Evolutionary conservation across 2,329 filamentous ascomycete genomes (phyloP).

Genomic region (Fusarium hainanense): DNA sequence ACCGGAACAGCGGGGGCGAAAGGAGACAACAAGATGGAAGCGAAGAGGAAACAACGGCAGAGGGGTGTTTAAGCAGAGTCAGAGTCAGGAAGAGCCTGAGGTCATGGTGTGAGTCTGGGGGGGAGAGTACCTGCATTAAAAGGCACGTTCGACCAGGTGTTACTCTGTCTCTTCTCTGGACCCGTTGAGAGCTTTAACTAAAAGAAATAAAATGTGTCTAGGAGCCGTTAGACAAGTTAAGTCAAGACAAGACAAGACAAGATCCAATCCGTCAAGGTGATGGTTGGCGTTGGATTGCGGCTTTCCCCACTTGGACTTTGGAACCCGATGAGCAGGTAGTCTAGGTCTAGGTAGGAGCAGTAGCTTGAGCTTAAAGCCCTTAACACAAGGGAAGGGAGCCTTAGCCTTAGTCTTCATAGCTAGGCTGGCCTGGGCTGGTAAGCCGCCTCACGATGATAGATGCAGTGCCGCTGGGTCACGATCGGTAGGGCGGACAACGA

Average conservation of each 20-base stretch:
- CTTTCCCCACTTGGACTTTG: conserved; percentile 41
- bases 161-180: conserved; percentile 25
- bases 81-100: conserved; percentile 44
- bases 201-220: conserved; percentile 18
- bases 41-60: conserved; percentile 42
- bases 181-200: conserved; percentile 34
- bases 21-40: conserved; percentile 43
- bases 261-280: conserved; percentile 14
- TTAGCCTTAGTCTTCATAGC: conserved; percentile 16
- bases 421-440: conserved; percentile 17
- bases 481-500: conserved; percentile 40
- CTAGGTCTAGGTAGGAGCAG: not conserved
- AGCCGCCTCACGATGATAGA: conserved; percentile 42
- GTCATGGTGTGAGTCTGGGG: conserved; percentile 45
- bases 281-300: conserved; percentile 44
- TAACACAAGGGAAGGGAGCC: conserved; percentile 36
- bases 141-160: conserved; percentile 38
- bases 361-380: conserved; percentile 29
- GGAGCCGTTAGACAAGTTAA: conserved; percentile 28
- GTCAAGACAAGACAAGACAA: not conserved
- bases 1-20: conserved; percentile 42
- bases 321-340: conserved; percentile 9
- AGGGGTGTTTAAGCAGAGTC: conserved; percentile 46
- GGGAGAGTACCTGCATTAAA: conserved; percentile 49
- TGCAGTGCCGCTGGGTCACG: conserved; percentile 17